phyloP scores from a whole-genome alignment of 257 asterid genomes.

The Agastache rugosa region DNA sequence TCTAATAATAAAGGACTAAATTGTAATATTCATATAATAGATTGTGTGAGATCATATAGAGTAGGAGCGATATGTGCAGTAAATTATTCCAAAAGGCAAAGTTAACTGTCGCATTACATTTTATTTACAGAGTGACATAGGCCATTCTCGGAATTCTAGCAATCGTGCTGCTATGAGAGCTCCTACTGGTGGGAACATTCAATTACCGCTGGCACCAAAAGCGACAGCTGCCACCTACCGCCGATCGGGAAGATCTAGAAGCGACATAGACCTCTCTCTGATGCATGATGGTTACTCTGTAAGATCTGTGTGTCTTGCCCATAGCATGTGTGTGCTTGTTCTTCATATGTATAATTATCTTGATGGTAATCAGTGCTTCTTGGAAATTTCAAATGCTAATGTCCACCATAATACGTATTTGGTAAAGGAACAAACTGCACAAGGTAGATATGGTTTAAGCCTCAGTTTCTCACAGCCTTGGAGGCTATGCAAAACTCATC shows the following conservation, averaged over 20 bases:
- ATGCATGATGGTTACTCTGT: constrained; percentile 83
- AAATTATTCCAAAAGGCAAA: constrained; percentile 14
- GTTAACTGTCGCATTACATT: constrained; percentile 29
- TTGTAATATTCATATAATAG: background rate
- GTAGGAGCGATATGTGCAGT: constrained; percentile 20
- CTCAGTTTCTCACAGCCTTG: background rate
- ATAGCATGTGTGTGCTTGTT: constrained; percentile 9
- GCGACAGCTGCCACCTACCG: constrained; percentile 52
- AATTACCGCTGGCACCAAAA: constrained; percentile 39
- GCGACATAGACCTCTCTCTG: constrained; percentile 58
- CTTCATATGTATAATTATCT: background rate
- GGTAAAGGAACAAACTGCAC: background rate
- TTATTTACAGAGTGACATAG: constrained; percentile 64
- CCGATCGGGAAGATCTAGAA: constrained; percentile 61
- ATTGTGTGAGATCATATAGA: background rate
- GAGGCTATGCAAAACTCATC: background rate
- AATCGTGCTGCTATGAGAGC: constrained; percentile 44
- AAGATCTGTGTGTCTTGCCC: constrained; percentile 43
- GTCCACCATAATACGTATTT: background rate
- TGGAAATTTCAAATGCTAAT: constrained; percentile 17
- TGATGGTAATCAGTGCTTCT: constrained; percentile 5
- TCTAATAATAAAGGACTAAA: background rate
- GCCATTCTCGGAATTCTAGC: constrained; percentile 54
- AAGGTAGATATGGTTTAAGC: background rate
- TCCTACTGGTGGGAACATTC: constrained; percentile 44